Percentiles rank a stretch among this genome's conserved stretches.
Evolutionary conservation across 345 rosid species (phyloP).

Genomic region (Hibiscus mutabilis): DNA sequence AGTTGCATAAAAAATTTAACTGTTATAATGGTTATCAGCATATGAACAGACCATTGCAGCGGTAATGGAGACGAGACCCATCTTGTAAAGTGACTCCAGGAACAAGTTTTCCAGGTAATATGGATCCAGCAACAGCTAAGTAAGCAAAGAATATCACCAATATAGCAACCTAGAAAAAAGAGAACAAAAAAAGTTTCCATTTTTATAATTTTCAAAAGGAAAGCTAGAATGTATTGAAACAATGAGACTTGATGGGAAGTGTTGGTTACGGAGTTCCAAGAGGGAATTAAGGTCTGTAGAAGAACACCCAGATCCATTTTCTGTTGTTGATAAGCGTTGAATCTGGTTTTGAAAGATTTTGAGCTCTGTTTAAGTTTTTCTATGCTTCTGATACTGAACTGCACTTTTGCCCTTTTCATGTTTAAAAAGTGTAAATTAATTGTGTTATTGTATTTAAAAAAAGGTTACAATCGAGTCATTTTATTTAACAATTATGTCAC

Average conservation of each 20-base stretch:
- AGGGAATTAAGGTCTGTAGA: slow-evolving; percentile 42
- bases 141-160: slow-evolving; percentile 48
- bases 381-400: neutral
- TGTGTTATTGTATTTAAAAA: too few species aligned
- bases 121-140: slow-evolving; percentile 58
- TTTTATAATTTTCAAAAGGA: neutral
- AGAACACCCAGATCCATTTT: slow-evolving; percentile 47
- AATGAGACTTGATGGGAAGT: neutral
- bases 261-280: slow-evolving; percentile 50
- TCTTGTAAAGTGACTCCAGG: slow-evolving; percentile 57
- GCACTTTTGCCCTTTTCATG: neutral
- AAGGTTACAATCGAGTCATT: too few species aligned
- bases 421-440: too few species aligned
- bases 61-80: slow-evolving; percentile 61
- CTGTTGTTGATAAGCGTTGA: neutral
- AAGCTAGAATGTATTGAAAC: neutral
- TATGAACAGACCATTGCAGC: slow-evolving; percentile 55
- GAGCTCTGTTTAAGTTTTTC: neutral
- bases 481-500: too few species aligned
- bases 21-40: neutral
- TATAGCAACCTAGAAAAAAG: slow-evolving; percentile 34
- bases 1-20: neutral
- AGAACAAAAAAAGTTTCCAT: neutral
- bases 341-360: neutral
- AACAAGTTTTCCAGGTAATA: slow-evolving; percentile 59